Base-by-base conservation (phyloP, 2,329 filamentous ascomycete species). In the Ceratocystis smalleyi region DNA sequence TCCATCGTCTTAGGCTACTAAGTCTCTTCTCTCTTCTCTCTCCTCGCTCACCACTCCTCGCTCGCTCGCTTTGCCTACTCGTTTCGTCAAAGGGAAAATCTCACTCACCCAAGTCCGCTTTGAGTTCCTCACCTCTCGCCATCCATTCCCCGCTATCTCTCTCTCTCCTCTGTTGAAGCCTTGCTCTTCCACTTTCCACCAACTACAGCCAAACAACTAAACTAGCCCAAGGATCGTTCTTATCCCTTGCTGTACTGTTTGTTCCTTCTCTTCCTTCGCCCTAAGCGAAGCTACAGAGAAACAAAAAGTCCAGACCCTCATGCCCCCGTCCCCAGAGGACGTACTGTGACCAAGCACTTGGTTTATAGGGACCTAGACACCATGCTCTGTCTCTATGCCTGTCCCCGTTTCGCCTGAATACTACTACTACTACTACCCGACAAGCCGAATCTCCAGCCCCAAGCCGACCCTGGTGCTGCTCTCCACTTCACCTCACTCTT, bases 221-320 rank as follows among this genome's bases (percentile, higher is more conserved):
- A 40, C 12, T 15, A 40, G 35, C 12, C 24, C 24, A 47, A 47
- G 27, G 27, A 61, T 43, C 59, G 40, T 7, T 35, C 57, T 43
- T 15, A 24, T 27, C 17, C 17, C 27, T 47, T 32, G 35, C 43
- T 65, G 35, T 55, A n/a, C 51, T 62, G n/a, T 22, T 40, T 61
- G 43, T 59, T 57, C 22, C 64, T 59, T 62, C 55, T 63, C 59
- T 43, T 64, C 49, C 64, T 59, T 61, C 19, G 43, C 40, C 8
- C 59, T 27, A 59, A 57, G 54, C 54, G 54, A 54, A 64, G 51
- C 24, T 17, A 12, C 19, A 43, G 40, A 22, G 43, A 61, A 43
- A 61, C 59, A 45, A 63, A 57, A 55, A 63, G 59, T 32, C 59
- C 43, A 43, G 45, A 27, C 59, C 27, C 59, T 43, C 54, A 10